Percentiles rank a stretch among this genome's conserved stretches.
Evolutionary conservation across 75 land plant species (phyloP).

Genomic region (Pinus albicaulis): DNA sequence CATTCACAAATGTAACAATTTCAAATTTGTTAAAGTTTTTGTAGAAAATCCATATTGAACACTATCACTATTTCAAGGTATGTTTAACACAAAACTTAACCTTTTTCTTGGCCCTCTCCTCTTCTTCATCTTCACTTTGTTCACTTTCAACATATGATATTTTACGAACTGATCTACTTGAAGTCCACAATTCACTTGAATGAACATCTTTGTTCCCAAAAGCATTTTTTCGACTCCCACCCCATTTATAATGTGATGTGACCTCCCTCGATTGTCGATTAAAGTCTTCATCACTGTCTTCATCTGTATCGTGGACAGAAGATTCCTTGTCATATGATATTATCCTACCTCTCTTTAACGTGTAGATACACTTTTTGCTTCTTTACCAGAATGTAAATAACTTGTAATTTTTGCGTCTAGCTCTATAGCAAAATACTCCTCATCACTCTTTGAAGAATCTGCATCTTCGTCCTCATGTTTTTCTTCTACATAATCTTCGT

Average conservation of each 20-base stretch:
- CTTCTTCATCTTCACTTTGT: constrained; percentile 82
- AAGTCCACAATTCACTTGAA: constrained; percentile 68
- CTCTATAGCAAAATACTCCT: constrained; percentile 20
- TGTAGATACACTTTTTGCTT: constrained; percentile 22
- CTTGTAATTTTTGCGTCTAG: constrained; percentile 32
- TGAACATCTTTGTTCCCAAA: constrained; percentile 14
- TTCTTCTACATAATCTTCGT: constrained; percentile 68
- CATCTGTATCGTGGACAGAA: constrained; percentile 55
- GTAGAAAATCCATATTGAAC: neutral
- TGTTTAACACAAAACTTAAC: constrained; percentile 24
- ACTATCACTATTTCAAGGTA: neutral
- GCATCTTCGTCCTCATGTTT: constrained; percentile 61
- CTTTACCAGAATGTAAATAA: constrained; percentile 26
- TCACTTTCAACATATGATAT: constrained; percentile 98
- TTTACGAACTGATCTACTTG: constrained; percentile 81
- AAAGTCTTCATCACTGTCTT: constrained; percentile 66
- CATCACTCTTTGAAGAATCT: constrained; percentile 69
- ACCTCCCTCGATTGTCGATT: constrained; percentile 27
- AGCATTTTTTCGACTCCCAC: constrained; percentile 14
- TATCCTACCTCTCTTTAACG: constrained; percentile 44
- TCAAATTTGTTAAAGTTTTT: no score
- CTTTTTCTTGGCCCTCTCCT: constrained; percentile 60
- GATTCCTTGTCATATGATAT: constrained; percentile 51
- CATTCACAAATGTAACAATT: neutral
- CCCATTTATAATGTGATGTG: constrained; percentile 21